Evolutionary conservation across 768 basidiomycete species (phyloP), one percentile per base, ranked within the genome.

Genomic region (Suillus occidentalis): DNA sequence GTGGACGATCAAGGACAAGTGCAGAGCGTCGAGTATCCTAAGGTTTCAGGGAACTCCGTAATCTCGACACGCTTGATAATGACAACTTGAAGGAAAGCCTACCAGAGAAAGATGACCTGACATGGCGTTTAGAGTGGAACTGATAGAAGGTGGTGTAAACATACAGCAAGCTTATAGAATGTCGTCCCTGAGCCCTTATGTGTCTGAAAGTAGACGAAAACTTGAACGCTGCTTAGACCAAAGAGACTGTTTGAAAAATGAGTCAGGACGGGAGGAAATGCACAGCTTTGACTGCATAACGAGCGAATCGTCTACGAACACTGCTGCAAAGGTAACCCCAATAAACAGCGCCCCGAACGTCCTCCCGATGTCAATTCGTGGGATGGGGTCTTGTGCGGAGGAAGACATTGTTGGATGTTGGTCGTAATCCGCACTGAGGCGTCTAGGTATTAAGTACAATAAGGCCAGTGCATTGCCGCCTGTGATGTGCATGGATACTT

Each of bases 1-100:
- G 57, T 80, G 77, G 5, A 76, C 72, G 37, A 79, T 68, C n/a
- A 81, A 70, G 0, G 72, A 72, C 28, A 80, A 67, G 52, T 80
- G 78, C 13, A 78, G 62, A 14, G 75, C 74, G 66, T 80, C 78
- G 16, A 80, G 71, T 9, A 75, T 31, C 79, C 80, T 81, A 50
- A 34, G 20, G 0, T 25, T 22, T 52, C 9, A n/a, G 14, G 13
- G 39, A n/a, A 55, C 2, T 10, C 3, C 13, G 10, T 34, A 28
- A 16, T 65, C 18, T 28, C 7, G 34, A 59, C 14, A 3, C 4
- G 25, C 37, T 40, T 13, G 20, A n/a, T 25, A 22, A 34, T 55
- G 6, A 12, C 20, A n/a, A 55, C 31, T 53, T 9, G 52, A 40
- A 28, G 9, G 57, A 10, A 42, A 22, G 28, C 66, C 20, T 45